These are phyloP conservation scores for Zymoseptoria brevis DNA, from an alignment of 2,329 filamentous ascomycete species.

Conservation along the genomic window DNA sequence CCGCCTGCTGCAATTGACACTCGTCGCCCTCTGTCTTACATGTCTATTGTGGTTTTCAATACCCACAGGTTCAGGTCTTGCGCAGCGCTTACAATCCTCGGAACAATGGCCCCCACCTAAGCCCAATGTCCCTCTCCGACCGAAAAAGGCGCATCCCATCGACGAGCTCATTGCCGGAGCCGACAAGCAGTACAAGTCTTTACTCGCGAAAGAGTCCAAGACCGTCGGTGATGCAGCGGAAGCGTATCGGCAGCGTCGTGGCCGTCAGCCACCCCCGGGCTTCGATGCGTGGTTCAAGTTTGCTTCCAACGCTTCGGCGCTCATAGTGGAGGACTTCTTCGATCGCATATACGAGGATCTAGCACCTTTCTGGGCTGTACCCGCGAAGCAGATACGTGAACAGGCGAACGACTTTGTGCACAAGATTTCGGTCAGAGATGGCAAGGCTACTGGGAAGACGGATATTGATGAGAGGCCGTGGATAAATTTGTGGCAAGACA, in stretches of 20 bases:
- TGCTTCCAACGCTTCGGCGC: conserved; percentile 34
- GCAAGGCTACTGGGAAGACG: conserved; percentile 28
- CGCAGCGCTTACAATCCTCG: conserved; percentile 9
- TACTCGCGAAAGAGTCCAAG: conserved; percentile 32
- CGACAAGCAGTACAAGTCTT: conserved; percentile 23
- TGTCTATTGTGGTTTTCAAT: conserved; percentile 17
- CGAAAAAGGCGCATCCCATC: conserved; percentile 31
- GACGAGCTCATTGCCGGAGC: conserved; percentile 31
- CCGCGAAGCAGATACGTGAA: conserved; percentile 35
- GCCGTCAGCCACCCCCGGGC: conserved; percentile 43
- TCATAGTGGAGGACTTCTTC: conserved; percentile 45
- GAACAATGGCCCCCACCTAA: conserved; percentile 2
- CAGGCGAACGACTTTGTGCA: conserved; percentile 33
- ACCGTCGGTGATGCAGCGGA: conserved; percentile 33
- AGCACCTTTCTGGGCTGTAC: conserved; percentile 42
- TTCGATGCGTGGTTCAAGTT: conserved; percentile 44
- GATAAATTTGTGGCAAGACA: conserved; percentile 36
- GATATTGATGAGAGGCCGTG: conserved; percentile 27
- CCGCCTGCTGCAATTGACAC: conserved; percentile 25
- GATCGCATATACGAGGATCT: conserved; percentile 46
- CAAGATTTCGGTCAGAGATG: conserved; percentile 36
- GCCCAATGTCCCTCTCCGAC: conserved; percentile 5
- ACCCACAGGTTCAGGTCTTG: conserved; percentile 13
- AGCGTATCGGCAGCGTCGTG: conserved; percentile 37
- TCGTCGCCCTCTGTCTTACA: conserved; percentile 19